These are phyloP conservation scores for Malus hybrid DNA, from an alignment of 331 rosid species.

Conservation along the genomic window DNA sequence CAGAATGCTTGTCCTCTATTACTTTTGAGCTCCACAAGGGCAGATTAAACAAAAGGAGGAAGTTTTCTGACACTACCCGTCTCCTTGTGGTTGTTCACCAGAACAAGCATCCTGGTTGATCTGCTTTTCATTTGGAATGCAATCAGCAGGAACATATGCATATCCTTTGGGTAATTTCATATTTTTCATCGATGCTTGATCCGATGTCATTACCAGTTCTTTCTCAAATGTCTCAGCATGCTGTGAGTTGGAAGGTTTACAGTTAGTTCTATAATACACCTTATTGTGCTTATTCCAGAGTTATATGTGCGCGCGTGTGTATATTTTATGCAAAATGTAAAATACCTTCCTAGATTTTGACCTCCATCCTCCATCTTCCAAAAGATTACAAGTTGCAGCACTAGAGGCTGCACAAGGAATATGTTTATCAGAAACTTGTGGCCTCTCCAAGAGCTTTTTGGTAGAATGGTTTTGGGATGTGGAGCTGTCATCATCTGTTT, in stretches of 20 bases:
- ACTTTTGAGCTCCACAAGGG: conserved; percentile 12
- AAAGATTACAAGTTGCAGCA: conserved; percentile 34
- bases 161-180: conserved; percentile 84
- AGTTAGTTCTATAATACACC: background rate
- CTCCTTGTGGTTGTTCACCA: conserved; percentile 40
- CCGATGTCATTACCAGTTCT: conserved; percentile 95
- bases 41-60: conserved; percentile 15
- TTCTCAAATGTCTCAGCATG: conserved; percentile 71
- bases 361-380: conserved; percentile 68
- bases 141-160: conserved; percentile 94
- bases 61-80: conserved; percentile 35
- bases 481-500: conserved; percentile 76
- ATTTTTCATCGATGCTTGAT: conserved; percentile 92
- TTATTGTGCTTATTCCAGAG: too few species aligned
- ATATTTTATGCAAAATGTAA: background rate
- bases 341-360: conserved; percentile 72
- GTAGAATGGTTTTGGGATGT: conserved; percentile 59
- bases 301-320: too few species aligned
- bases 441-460: conserved; percentile 43
- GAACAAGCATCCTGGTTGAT: conserved; percentile 51
- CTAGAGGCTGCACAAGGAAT: conserved; percentile 66
- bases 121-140: conserved; percentile 75
- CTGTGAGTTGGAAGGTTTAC: conserved; percentile 35
- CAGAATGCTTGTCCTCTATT: background rate
- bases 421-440: conserved; percentile 81